Evolutionary conservation across 1,284 basidiomycete species (phyloP), one percentile per base, ranked within the genome.

Genomic region (Cutaneotrichosporon dermatis): DNA sequence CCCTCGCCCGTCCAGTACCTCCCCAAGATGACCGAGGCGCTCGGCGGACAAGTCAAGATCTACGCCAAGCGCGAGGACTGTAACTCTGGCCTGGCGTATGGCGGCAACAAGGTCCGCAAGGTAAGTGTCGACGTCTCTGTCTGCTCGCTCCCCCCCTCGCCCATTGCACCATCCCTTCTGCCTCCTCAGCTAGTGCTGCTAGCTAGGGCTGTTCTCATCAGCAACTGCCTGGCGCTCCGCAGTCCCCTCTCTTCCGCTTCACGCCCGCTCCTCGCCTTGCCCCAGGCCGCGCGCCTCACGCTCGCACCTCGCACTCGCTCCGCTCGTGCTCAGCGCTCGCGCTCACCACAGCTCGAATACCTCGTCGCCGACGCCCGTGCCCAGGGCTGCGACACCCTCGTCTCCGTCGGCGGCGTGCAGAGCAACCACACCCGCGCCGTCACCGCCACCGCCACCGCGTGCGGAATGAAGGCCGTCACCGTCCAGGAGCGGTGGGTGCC

Each of bases 81-180:
- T 58, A 73, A 73, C 60, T 70, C 69, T 4, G 67, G 67, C 13
- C 58, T 73, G 3, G 71, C 71, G 11, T 71, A 66, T 55, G 71
- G 71, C 25, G 71, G 71, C 15, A 73, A 73, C 63, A 73, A 73
- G 56, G 70, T 71, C 50, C 62, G 71, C 43, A 73, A 73, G 66
- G 68, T 62, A 53, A 40, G 61, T 34, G 11, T 35, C 8, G 25
- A 25, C 25, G 25, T 25, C 25, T 25, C 25, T 25, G 25, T 25
- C 25, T 25, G 25, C 25, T 25, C 25, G 25, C 25, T 25, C 25
- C 25, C 25, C 25, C 25, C 25, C 25, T 25, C 25, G 25, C 25
- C 25, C 25, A 25, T 25, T 25, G 25, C 25, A 25, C 25, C 25
- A 25, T 25, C 25, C 25, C 25, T 25, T 25, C 25, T 25, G 25